Base-by-base conservation (phyloP, 2,329 filamentous ascomycete species). In the Acarospora socialis region DNA sequence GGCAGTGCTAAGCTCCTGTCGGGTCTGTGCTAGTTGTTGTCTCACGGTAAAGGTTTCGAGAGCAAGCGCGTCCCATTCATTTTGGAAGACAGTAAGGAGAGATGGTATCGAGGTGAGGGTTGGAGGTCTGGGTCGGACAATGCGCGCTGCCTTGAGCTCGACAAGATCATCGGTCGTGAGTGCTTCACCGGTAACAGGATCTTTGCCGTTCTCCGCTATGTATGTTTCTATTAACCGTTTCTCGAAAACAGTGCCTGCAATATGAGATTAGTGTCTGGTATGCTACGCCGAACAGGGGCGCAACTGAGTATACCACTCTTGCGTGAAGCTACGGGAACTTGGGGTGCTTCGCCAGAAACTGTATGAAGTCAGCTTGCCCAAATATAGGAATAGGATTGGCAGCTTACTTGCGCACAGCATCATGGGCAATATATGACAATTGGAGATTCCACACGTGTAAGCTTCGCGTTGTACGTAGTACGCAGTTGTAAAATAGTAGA, bases 281-380 rank as follows among this genome's bases (percentile, higher is more conserved):
- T 22, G 37, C 32, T 35, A 32, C 33, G 32, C 40, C 26, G 32
- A 37, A 27, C 37, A 33, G 30, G 31, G 37, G 39, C 33, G 34
- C 25, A 39, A 35, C 24, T 47, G 28, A 40, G 63, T 74, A 48
- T 65, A 84, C 82, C 86, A 52, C 83, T 92, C 64, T 94, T 92
- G 58, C 81, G 79, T 52, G 90, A 98, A 51, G 84, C 81, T 45
- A 95, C 87, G 34, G 90, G 86, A 60, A 84, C 78, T 63, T 93
- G 81, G 43, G 90, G 87, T 62, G 83, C 77, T 70, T 94, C 87
- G 61, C 90, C 90, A 41, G 90, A 98, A 59, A 98, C 87, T 92
- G 50, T 34, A 38, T 36, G 29, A 21, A 3, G 28, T 53, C 31
- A 50, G 43, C n/a, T 28, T 44, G 8, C 38, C 47, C 15, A 28